A percentile compares a stretch with the other conserved stretches of the same genome.
These are phyloP conservation scores for Alternaria solani DNA, from an alignment of 2,329 filamentous ascomycete genomes.

Conservation along the genomic window DNA sequence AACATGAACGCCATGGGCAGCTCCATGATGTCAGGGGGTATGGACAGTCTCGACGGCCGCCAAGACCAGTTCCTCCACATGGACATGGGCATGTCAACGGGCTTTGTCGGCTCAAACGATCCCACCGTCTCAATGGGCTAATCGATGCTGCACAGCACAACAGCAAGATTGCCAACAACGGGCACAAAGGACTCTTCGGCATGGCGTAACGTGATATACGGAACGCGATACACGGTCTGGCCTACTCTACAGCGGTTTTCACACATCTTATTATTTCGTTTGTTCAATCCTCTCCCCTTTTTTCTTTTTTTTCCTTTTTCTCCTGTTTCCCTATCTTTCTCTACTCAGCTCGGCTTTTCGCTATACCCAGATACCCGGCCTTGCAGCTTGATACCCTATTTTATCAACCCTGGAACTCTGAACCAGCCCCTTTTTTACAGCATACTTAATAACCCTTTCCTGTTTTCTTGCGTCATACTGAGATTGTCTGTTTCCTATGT, in stretches of 20 bases:
- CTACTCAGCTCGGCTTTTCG: slow-evolving; percentile 7
- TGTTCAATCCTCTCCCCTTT: slow-evolving; percentile 8
- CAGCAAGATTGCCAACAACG: slow-evolving; percentile 8
- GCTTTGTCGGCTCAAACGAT: slow-evolving; percentile 39
- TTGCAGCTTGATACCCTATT: slow-evolving; percentile 6
- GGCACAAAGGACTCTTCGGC: slow-evolving; percentile 7
- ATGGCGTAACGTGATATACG: slow-evolving; percentile 16
- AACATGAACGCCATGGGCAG: slow-evolving; percentile 21
- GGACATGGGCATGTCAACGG: slow-evolving; percentile 42
- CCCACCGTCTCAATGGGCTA: slow-evolving; percentile 31
- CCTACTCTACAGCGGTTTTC: slow-evolving; percentile 5
- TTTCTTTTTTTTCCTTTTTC: background rate
- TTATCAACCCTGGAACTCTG: background rate
- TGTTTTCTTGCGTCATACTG: background rate
- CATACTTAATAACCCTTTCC: background rate
- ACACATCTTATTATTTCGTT: slow-evolving; percentile 8
- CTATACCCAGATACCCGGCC: slow-evolving; percentile 4
- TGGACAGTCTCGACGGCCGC: slow-evolving; percentile 46
- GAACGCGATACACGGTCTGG: slow-evolving; percentile 7
- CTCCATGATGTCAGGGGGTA: slow-evolving; percentile 36
- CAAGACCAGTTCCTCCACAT: slow-evolving; percentile 45
- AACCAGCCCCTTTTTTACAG: background rate
- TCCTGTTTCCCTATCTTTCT: background rate
- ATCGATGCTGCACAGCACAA: slow-evolving; percentile 6
- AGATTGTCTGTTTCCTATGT: slow-evolving; percentile 9